phyloP scores from a whole-genome alignment of 2,329 filamentous ascomycete species.

The Sphaerulina vaccinii region DNA sequence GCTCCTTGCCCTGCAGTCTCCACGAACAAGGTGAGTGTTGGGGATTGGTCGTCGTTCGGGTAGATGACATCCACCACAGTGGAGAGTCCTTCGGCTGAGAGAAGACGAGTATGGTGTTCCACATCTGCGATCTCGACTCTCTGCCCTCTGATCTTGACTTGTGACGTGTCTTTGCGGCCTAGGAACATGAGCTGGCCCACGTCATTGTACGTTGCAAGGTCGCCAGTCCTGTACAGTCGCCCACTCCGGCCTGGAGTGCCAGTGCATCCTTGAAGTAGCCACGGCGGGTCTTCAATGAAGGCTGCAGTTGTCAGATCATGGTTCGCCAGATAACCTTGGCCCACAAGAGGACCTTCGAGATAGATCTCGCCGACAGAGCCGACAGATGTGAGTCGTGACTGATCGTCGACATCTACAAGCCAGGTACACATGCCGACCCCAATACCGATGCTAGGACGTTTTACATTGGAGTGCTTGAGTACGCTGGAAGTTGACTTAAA shows the following conservation, averaged over 20 bases:
- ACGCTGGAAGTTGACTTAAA: constrained; percentile 15
- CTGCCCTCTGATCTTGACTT: constrained; percentile 66
- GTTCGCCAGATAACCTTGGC: constrained; percentile 44
- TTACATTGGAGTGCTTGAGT: neutral
- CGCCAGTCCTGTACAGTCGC: constrained; percentile 61
- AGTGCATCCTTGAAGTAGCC: constrained; percentile 22
- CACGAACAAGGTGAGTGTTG: constrained; percentile 10
- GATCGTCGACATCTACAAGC: constrained; percentile 35
- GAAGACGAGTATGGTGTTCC: constrained; percentile 36
- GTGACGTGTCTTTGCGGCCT: constrained; percentile 57
- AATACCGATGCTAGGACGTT: constrained; percentile 16
- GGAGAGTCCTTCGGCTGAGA: constrained; percentile 38
- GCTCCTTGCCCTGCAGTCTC: constrained; percentile 4
- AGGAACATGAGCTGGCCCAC: constrained; percentile 58
- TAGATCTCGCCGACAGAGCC: constrained; percentile 50
- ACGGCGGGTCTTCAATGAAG: constrained; percentile 36
- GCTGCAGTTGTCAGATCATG: constrained; percentile 32
- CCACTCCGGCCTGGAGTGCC: constrained; percentile 40
- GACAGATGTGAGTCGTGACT: constrained; percentile 38
- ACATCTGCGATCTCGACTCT: constrained; percentile 60
- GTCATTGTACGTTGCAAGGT: constrained; percentile 55
- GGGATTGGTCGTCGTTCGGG: neutral
- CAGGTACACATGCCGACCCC: constrained; percentile 28
- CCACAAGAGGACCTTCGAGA: constrained; percentile 48
- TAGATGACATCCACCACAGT: constrained; percentile 7